A percentile compares a stretch with the other conserved stretches of the same genome.
These are phyloP conservation scores for Coemansia sp. DNA, from an alignment of 192 early-diverging fungal genomes.

Conservation along the genomic window DNA sequence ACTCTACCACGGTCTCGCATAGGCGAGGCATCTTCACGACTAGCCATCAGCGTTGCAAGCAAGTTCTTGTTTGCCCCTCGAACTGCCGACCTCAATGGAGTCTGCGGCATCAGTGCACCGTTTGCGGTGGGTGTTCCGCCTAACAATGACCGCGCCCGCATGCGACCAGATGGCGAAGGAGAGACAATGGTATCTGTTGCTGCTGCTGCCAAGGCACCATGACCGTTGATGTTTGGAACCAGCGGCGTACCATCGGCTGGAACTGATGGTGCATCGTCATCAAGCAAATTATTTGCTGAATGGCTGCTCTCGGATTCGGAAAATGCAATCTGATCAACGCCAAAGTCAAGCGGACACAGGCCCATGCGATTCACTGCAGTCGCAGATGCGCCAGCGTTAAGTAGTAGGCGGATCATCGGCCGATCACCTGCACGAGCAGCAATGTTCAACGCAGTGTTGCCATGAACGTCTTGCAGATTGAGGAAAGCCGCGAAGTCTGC, in stretches of 20 bases:
- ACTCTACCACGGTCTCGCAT: not conserved
- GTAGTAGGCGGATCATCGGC: slow-evolving; percentile 64
- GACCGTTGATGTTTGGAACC: not conserved
- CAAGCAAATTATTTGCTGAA: slow-evolving; percentile 6
- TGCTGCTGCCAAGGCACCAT: not conserved
- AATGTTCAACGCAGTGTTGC: slow-evolving; percentile 90
- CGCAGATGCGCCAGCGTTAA: slow-evolving; percentile 77
- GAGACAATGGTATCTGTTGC: slow-evolving; percentile 9
- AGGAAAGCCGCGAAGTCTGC: slow-evolving; percentile 79
- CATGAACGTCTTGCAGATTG: slow-evolving; percentile 76
- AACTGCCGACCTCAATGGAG: slow-evolving; percentile 29
- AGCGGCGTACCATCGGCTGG: not conserved
- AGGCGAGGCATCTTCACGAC: not conserved
- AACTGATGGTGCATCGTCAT: slow-evolving; percentile 3
- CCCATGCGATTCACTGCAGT: slow-evolving; percentile 74
- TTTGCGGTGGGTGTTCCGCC: slow-evolving; percentile 1
- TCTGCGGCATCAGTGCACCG: slow-evolving; percentile 25
- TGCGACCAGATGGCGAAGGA: slow-evolving; percentile 25
- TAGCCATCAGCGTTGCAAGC: slow-evolving; percentile 28
- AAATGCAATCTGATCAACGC: slow-evolving; percentile 40
- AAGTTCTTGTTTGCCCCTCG: slow-evolving; percentile 23
- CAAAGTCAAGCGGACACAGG: slow-evolving; percentile 73
- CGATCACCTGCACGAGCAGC: slow-evolving; percentile 76
- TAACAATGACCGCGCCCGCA: not conserved
- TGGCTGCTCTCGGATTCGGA: slow-evolving; percentile 1